Percentiles rank a stretch among this genome's conserved stretches.
Evolutionary conservation across 495 filamentous ascomycete genomes (phyloP).

Genomic region (Aspergillus sclerotiicarbonarius): DNA sequence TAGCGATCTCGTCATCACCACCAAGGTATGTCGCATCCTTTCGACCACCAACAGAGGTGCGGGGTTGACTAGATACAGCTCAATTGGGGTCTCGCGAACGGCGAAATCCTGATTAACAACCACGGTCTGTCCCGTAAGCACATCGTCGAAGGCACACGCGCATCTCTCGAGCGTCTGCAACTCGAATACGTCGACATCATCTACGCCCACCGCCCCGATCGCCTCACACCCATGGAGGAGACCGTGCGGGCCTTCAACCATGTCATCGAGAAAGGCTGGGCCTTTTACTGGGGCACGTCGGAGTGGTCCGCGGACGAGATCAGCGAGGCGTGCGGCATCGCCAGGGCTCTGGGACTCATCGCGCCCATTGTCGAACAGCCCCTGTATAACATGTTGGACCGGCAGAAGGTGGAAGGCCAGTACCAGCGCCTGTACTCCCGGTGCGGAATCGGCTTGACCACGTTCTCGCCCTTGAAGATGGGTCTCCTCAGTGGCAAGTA

Average conservation of each 20-base stretch:
- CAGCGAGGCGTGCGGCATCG: conserved; percentile 68
- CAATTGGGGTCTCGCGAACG: conserved; percentile 63
- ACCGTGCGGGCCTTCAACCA: conserved; percentile 82
- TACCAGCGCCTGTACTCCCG: conserved; percentile 65
- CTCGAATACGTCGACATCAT: conserved; percentile 74
- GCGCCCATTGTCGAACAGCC: conserved; percentile 84
- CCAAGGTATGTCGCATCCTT: conserved; percentile 54
- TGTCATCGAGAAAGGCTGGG: conserved; percentile 71
- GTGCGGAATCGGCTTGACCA: conserved; percentile 67
- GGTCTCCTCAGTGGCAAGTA: conserved; percentile 84
- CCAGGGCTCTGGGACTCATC: conserved; percentile 72
- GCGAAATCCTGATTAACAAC: conserved; percentile 68
- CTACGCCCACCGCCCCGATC: conserved; percentile 82
- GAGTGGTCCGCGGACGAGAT: conserved; percentile 87
- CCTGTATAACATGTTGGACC: conserved; percentile 73
- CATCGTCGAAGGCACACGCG: conserved; percentile 67
- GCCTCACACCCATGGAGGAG: conserved; percentile 83
- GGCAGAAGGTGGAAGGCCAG: conserved; percentile 72
- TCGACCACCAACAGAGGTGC: not conserved
- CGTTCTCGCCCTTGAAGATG: conserved; percentile 68
- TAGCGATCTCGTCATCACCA: conserved; percentile 79
- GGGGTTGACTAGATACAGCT: conserved; percentile 40
- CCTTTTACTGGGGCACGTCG: conserved; percentile 89
- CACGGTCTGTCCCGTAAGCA: conserved; percentile 80
- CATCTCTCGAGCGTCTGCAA: conserved; percentile 64